Base-by-base conservation (phyloP, 139 green algal genomes). In the Gonium pectorale region DNA sequence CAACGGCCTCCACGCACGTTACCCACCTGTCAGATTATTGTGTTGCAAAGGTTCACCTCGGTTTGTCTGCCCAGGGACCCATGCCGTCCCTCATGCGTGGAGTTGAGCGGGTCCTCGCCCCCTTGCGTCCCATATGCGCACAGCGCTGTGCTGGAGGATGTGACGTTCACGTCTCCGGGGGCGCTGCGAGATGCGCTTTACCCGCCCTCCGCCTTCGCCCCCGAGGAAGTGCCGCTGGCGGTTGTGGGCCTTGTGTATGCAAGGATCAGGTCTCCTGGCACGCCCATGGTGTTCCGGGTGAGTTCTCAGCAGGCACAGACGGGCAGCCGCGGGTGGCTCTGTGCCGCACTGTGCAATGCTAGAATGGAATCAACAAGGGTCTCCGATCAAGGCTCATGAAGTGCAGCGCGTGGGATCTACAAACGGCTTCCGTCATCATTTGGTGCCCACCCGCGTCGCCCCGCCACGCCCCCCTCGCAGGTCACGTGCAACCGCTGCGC, bases 211-310 rank as follows among this genome's bases (percentile, higher is more conserved):
- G 41, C n/a, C n/a, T 24, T 5, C 44, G 29, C 44, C n/a, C n/a
- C n/a, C n/a, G n/a, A n/a, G n/a, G n/a, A n/a, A 15, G 43, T 41
- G 51, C 38, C 31, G 19, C 7, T 29, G 19, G 59, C n/a, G 27
- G 21, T 66, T 27, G 71, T 79, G 11, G 71, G 71, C 13, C 33
- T 79, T 3, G 71, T n/a, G 19, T 33, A 79, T 49, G 49, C 71
- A 22, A 11, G 71, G 3, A 21, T 79, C 9, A 31, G 46, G 6
- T 19, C 49, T 19, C 71, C 71, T 0, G 29, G 40, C 31, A 49
- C 13, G 29, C 51, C 44, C 29, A 43, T 19, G 29, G 11, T 43
- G 27, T 31, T 40, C 29, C 27, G 31, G 69, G 64, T 31, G 37
- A 2, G 64, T 31, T 49, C 26, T 46, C 33, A 41, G 66, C 3